Evolutionary conservation across 345 rosid genomes (phyloP), one percentile per base, ranked within the genome.

Genomic region (Theobroma cacao): DNA sequence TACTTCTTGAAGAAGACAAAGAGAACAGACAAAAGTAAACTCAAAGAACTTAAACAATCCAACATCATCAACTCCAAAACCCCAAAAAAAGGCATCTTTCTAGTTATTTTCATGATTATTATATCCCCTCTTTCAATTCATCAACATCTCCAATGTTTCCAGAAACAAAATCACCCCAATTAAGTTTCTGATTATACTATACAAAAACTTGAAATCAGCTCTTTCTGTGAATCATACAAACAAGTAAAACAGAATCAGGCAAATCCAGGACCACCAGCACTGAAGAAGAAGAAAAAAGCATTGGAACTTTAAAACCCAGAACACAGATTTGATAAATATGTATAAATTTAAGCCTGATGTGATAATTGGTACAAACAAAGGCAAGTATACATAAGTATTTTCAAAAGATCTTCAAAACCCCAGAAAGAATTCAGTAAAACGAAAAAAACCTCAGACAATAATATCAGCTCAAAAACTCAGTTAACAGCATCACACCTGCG

Each of bases 401-500:
- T 65, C 75, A 78, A 6, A 75, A 77, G 72, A 82, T 63, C 72
- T 74, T 71, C 82, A 78, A 18, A 71, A 77, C n/a, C 81, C 76
- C 62, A 73, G 47, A 52, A 82, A 70, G 74, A 76, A 79, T 71
- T 52, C n/a, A 63, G 74, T 28, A 33, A 43, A 45, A 43, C 26
- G 67, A 50, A n/a, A 28, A 75, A 62, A 10, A 28, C 64, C 33
- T 28, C 64, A 59, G 64, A 59, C 5, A 59, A 13, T 26, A 59
- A 59, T 59, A 14, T 45, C 74, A 30, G 53, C 58, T 76, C 8
- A 43, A 59, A 76, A 53, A 63, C 78, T 71, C 85, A 94, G 52
- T 95, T 95, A 52, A 90, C 72, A 5, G 97, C 94, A 85, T 93
- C 97, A 77, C 99, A 95, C 86, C 92, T 92, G 83, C 84, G 93